phyloP scores from a whole-genome alignment of 805 yeast genomes.

The Schwanniomyces polymorphus region DNA sequence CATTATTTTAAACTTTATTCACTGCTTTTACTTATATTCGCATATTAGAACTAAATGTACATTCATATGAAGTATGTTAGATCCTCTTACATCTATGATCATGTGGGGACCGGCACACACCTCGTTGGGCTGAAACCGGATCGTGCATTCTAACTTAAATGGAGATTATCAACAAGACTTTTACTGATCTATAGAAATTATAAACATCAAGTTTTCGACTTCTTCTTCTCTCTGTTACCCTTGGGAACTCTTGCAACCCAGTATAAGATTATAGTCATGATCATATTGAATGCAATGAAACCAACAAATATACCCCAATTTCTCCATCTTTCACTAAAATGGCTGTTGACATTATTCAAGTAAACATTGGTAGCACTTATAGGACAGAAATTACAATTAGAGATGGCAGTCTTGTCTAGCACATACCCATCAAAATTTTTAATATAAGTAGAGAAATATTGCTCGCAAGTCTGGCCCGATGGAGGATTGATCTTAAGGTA shows the following conservation, averaged over 20 bases:
- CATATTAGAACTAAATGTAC: too few relatives aligned
- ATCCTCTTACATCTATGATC: too few relatives aligned
- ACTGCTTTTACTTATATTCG: too few relatives aligned
- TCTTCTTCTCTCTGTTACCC: conserved; percentile 42
- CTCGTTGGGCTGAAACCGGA: too few relatives aligned
- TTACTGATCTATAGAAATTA: too few relatives aligned
- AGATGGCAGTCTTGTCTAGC: conserved; percentile 42
- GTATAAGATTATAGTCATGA: conserved; percentile 39
- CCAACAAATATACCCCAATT: conserved; percentile 54
- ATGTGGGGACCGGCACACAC: too few relatives aligned
- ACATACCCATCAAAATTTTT: conserved; percentile 48
- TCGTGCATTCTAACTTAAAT: too few relatives aligned
- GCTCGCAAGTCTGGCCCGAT: conserved; percentile 20
- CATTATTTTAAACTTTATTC: too few relatives aligned
- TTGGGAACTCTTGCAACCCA: conserved; percentile 79
- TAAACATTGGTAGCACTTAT: conserved; percentile 57
- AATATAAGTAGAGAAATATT: conserved; percentile 30
- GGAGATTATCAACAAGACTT: too few relatives aligned
- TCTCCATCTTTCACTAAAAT: conserved; percentile 62
- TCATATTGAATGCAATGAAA: conserved; percentile 33
- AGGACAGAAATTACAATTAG: conserved; percentile 61
- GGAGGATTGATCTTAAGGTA: conserved; percentile 19
- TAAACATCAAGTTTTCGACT: too few relatives aligned
- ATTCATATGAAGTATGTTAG: too few relatives aligned
- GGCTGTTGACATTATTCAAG: conserved; percentile 46